A percentile compares a stretch with the other conserved stretches of the same genome.
These are phyloP conservation scores for Suhomyces sp. DNA, from an alignment of 805 yeast species.

Conservation along the genomic window DNA sequence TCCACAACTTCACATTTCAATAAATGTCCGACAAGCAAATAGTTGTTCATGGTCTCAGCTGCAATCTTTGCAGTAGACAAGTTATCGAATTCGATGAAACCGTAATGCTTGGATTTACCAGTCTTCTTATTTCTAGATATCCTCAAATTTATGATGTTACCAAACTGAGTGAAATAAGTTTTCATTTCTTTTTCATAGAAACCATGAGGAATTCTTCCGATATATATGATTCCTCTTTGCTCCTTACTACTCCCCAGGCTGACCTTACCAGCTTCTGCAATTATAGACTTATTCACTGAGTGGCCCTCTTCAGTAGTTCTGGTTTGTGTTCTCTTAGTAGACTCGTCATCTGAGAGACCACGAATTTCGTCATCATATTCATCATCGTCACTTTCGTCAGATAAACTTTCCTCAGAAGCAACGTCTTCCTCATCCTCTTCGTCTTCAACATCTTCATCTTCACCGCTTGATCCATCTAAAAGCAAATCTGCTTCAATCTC, in stretches of 20 bases:
- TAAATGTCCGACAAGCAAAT: constrained; percentile 83
- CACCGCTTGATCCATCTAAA: constrained; percentile 14
- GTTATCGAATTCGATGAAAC: constrained; percentile 78
- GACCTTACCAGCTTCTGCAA: constrained; percentile 20
- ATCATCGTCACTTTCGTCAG: constrained; percentile 24
- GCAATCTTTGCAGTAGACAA: constrained; percentile 82
- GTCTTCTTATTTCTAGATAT: constrained; percentile 86
- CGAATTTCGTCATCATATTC: no score
- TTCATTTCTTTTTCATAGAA: constrained; percentile 80
- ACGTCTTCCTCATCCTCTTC: constrained; percentile 13
- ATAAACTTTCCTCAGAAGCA: constrained; percentile 14
- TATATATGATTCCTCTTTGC: constrained; percentile 68
- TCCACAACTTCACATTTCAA: constrained; percentile 61
- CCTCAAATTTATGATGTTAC: constrained; percentile 73
- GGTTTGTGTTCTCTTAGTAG: constrained; percentile 23
- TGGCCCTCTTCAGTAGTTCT: constrained; percentile 20
- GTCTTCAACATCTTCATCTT: constrained; percentile 13
- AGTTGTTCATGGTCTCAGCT: constrained; percentile 94
- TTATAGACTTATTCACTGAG: constrained; percentile 19
- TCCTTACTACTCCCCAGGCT: constrained; percentile 22
- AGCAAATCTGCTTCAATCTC: constrained; percentile 23
- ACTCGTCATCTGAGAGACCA: constrained; percentile 25
- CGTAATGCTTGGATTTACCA: constrained; percentile 90
- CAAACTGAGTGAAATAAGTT: constrained; percentile 87
- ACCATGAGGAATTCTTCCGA: constrained; percentile 91